Conservation (phyloP, 1,139 yeast genomes). For the Hyphopichia pseudoburtonii region DNA sequence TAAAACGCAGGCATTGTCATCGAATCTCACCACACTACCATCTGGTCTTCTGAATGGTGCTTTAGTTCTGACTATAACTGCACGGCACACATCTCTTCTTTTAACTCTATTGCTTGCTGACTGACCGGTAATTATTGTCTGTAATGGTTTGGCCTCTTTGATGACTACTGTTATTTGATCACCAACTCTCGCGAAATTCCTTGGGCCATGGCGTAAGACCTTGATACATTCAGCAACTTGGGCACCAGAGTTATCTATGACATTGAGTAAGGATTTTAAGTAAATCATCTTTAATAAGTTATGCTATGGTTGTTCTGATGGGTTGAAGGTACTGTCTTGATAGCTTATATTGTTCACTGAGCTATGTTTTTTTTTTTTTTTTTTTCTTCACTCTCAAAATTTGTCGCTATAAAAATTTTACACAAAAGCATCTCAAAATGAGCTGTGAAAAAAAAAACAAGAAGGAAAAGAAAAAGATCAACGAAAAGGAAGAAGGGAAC, state of each 20-base stretch:
- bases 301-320: neutral
- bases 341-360: neutral
- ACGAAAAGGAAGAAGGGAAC: no score
- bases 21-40: constrained; percentile 84
- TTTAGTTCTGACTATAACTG: constrained; percentile 90
- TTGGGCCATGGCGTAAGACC: constrained; percentile 86
- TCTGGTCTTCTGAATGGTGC: constrained; percentile 83
- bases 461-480: neutral
- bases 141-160: constrained; percentile 80
- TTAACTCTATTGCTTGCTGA: constrained; percentile 78
- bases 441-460: neutral
- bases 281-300: constrained; percentile 64
- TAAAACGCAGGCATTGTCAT: constrained; percentile 96
- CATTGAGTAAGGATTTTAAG: constrained; percentile 83
- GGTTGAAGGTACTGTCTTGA: neutral
- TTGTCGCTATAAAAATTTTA: neutral
- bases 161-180: constrained; percentile 95
- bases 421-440: neutral
- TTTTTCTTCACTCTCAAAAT: neutral
- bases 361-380: neutral
- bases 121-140: constrained; percentile 63
- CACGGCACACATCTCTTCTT: constrained; percentile 95
- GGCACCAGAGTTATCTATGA: constrained; percentile 95
- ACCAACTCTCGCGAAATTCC: constrained; percentile 79
- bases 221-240: constrained; percentile 94